These are phyloP conservation scores for Calonectria fujianensis DNA, from an alignment of 2,329 filamentous ascomycete species.

Conservation along the genomic window DNA sequence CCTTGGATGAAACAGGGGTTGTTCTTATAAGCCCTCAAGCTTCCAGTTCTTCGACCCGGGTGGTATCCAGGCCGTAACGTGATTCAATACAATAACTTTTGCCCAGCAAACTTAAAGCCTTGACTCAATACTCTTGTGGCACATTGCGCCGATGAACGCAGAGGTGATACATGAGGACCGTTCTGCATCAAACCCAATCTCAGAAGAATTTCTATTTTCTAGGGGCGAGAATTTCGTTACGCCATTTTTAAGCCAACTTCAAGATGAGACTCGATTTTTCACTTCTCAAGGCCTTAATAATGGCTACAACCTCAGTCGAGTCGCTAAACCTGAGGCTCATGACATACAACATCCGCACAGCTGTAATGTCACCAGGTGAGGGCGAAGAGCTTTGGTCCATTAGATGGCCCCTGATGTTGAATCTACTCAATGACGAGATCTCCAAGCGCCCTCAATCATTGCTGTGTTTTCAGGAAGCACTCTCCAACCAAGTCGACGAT, in stretches of 20 bases:
- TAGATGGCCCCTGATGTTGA: conserved; percentile 71
- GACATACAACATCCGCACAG: conserved; percentile 79
- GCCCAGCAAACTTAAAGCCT: not conserved
- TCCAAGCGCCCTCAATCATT: conserved; percentile 68
- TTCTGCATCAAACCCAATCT: not conserved
- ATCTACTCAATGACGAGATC: conserved; percentile 71
- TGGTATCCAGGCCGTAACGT: not conserved
- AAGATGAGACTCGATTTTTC: conserved; percentile 47
- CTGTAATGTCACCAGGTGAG: conserved; percentile 67
- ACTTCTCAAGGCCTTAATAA: conserved; percentile 39
- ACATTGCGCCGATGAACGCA: not conserved
- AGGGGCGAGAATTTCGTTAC: not conserved
- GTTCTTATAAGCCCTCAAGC: not conserved
- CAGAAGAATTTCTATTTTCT: not conserved
- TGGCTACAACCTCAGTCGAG: conserved; percentile 39
- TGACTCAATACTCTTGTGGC: not conserved
- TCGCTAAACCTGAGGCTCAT: conserved; percentile 70
- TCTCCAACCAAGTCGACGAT: conserved; percentile 75
- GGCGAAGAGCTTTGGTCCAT: conserved; percentile 75
- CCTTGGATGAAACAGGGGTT: not conserved
- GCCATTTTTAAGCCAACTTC: not conserved
- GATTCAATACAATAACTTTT: not conserved
- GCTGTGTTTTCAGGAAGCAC: conserved; percentile 81
- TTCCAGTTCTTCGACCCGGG: not conserved
- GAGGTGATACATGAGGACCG: conserved; percentile 1